Conservation (phyloP, 768 basidiomycete species). For the Podaxis sp. region DNA sequence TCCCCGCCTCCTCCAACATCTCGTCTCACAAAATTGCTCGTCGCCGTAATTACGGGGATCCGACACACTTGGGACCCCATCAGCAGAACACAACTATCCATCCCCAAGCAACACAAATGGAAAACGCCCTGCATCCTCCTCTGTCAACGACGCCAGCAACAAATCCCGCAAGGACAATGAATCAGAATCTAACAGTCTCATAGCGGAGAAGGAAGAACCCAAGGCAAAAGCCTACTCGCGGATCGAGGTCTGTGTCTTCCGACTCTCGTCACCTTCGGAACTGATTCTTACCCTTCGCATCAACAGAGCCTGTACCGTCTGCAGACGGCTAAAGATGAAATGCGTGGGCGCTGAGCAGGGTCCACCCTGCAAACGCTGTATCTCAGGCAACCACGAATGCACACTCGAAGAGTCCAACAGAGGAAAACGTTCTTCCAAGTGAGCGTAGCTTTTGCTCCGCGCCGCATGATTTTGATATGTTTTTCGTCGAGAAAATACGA, state of each 20-base stretch:
- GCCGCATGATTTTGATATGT: conserved; percentile 18
- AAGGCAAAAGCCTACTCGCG: conserved; percentile 85
- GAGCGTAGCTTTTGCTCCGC: conserved; percentile 23
- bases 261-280: background rate
- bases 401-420: conserved; percentile 97
- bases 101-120: conserved; percentile 25
- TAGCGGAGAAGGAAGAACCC: conserved; percentile 58
- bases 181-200: conserved; percentile 48
- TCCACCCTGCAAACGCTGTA: conserved; percentile 88
- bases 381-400: conserved; percentile 80
- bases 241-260: conserved; percentile 62
- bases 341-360: conserved; percentile 90
- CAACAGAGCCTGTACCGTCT: conserved; percentile 84
- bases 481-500: conserved; percentile 72
- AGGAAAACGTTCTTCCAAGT: conserved; percentile 89
- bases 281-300: conserved; percentile 17
- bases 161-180: conserved; percentile 66
- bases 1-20: conserved; percentile 49
- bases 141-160: conserved; percentile 48
- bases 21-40: conserved; percentile 58
- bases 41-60: conserved; percentile 83
- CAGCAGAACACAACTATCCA: conserved; percentile 59
- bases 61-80: conserved; percentile 73
- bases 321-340: conserved; percentile 91
- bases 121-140: conserved; percentile 41